phyloP scores from a whole-genome alignment of 805 yeast species.

The Isabelozyma pseudorhagii region DNA sequence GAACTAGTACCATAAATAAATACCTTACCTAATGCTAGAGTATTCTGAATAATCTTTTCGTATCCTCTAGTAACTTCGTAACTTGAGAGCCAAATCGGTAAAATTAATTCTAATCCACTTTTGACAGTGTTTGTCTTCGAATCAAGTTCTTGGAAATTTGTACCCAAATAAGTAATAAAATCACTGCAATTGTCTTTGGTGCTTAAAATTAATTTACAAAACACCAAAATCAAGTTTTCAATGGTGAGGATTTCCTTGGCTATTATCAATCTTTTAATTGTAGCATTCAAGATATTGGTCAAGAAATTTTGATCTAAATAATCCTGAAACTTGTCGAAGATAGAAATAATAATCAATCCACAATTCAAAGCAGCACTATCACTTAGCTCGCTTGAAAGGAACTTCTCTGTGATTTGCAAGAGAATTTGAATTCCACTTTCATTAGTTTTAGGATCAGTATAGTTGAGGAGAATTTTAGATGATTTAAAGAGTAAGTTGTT shows the following conservation, averaged over 20 bases:
- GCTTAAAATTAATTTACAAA: conserved; percentile 63
- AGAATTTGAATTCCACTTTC: conserved; percentile 52
- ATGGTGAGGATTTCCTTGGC: conserved; percentile 72
- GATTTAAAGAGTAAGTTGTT: conserved; percentile 52
- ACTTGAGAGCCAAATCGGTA: conserved; percentile 80
- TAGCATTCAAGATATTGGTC: conserved; percentile 66
- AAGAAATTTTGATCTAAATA: conserved; percentile 39
- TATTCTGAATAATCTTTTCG: conserved; percentile 62
- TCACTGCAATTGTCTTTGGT: conserved; percentile 49
- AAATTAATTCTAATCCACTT: conserved; percentile 51
- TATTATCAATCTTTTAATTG: conserved; percentile 59
- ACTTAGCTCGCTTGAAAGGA: conserved; percentile 65
- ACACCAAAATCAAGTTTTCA: conserved; percentile 73
- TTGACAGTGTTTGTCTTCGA: conserved; percentile 15
- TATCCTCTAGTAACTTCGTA: conserved; percentile 81
- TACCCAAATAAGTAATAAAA: conserved; percentile 57
- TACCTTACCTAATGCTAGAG: conserved; percentile 69
- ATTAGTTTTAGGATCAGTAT: conserved; percentile 26
- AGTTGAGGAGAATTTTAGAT: conserved; percentile 28
- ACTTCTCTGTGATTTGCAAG: conserved; percentile 62
- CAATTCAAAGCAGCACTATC: conserved; percentile 82
- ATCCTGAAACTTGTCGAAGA: conserved; percentile 49
- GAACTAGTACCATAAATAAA: conserved; percentile 56
- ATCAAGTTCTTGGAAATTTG: conserved; percentile 26
- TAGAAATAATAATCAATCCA: conserved; percentile 61